These are phyloP conservation scores for Dictyostelium citrinum DNA, from an alignment of 78 protist genomes.

Conservation along the genomic window DNA sequence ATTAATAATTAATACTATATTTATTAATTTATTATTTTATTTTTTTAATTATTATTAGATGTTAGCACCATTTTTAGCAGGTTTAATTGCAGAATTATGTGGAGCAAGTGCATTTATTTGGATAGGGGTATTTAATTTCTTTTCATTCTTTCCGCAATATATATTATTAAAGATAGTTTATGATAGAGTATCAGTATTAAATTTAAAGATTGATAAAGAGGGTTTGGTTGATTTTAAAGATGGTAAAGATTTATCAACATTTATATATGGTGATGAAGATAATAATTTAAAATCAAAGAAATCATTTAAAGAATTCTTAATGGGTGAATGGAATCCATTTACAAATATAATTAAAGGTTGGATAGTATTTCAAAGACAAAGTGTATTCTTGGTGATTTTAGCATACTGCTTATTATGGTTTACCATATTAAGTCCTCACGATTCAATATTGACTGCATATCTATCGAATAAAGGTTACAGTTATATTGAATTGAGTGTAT, in stretches of 20 bases:
- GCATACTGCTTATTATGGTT: slow-evolving; percentile 41
- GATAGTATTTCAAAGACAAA: slow-evolving; percentile 13
- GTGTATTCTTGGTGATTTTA: background rate
- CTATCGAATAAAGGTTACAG: slow-evolving; percentile 20
- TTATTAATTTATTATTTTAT: too few species aligned
- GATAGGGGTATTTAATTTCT: slow-evolving; percentile 22
- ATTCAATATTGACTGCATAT: slow-evolving; percentile 43
- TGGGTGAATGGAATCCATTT: slow-evolving; percentile 40
- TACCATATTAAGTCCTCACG: slow-evolving; percentile 51
- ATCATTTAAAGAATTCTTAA: background rate
- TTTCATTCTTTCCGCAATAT: slow-evolving; percentile 53
- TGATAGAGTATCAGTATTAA: background rate
- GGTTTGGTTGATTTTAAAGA: background rate
- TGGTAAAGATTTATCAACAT: background rate
- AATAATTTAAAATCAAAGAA: background rate
- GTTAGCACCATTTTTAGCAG: slow-evolving; percentile 63
- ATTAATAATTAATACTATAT: too few species aligned
- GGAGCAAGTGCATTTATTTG: background rate
- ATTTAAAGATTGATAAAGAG: background rate
- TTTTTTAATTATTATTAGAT: background rate
- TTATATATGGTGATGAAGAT: background rate
- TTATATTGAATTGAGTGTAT: background rate
- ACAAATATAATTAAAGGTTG: slow-evolving; percentile 55
- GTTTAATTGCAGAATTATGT: background rate
- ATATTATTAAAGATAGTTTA: slow-evolving; percentile 11